A percentile compares a stretch with the other conserved stretches of the same genome.
These are phyloP conservation scores for Triticum timopheevii DNA, from an alignment of 176 grass and related monocot species.

Conservation along the genomic window DNA sequence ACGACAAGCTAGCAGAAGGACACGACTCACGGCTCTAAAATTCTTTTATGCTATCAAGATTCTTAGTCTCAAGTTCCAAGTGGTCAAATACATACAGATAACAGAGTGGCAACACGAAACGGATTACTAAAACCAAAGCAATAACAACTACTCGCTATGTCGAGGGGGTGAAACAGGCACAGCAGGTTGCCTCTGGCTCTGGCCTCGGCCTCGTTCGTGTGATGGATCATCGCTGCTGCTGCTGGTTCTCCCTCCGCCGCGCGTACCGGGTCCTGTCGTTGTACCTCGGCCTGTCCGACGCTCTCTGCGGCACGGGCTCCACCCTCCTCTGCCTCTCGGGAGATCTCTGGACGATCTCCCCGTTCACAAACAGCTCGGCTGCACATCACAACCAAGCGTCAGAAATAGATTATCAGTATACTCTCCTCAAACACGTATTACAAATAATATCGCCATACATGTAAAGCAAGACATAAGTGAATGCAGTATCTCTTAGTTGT, in stretches of 20 bases:
- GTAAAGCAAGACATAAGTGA: background rate
- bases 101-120: background rate
- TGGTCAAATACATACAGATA: background rate
- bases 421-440: background rate
- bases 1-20: background rate
- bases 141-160: background rate
- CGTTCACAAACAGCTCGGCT: background rate
- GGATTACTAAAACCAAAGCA: background rate
- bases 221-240: background rate
- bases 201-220: background rate
- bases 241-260: conserved; percentile 2
- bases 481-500: background rate
- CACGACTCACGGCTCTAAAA: background rate
- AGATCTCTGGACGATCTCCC: background rate
- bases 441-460: background rate
- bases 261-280: background rate
- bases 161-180: background rate
- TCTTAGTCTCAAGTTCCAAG: background rate
- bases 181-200: background rate
- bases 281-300: background rate
- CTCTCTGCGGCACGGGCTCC: background rate
- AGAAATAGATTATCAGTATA: background rate
- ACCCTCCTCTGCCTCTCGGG: conserved; percentile 1
- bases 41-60: background rate
- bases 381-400: background rate